Percentiles rank a stretch among this genome's conserved stretches.
phyloP scores from a whole-genome alignment of 2,329 filamentous ascomycete genomes.

The Trichoderma guizhouense region DNA sequence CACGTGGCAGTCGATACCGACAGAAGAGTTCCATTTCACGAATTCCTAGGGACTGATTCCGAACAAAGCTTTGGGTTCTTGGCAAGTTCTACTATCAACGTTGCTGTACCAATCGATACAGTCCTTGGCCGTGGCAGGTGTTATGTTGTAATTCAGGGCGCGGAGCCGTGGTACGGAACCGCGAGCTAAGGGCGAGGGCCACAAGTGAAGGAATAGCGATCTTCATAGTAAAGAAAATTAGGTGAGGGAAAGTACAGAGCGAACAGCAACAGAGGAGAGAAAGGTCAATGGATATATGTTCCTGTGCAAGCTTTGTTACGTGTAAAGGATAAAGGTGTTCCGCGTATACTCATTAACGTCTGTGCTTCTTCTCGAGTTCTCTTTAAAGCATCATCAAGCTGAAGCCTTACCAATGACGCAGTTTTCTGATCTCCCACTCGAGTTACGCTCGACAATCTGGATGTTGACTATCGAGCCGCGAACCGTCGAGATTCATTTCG shows the following conservation, averaged over 20 bases:
- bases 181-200: too few species aligned
- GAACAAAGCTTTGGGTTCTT: too few species aligned
- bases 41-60: too few species aligned
- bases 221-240: not conserved
- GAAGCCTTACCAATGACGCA: not conserved
- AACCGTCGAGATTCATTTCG: not conserved
- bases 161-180: too few species aligned
- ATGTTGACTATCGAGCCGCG: not conserved
- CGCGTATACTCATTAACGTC: not conserved
- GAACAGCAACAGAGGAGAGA: not conserved
- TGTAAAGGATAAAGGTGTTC: too few species aligned
- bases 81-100: too few species aligned
- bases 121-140: too few species aligned
- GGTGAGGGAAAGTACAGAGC: not conserved
- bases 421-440: not conserved
- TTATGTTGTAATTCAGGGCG: too few species aligned
- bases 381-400: not conserved
- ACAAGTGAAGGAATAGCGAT: too few species aligned
- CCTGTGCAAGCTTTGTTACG: not conserved
- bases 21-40: too few species aligned
- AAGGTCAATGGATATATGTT: not conserved
- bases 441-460: not conserved
- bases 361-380: not conserved
- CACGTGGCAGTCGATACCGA: too few species aligned
- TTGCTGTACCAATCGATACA: too few species aligned